Conservation (phyloP, 352 stramenopile genomes). For the Phytophthora crassamura region DNA sequence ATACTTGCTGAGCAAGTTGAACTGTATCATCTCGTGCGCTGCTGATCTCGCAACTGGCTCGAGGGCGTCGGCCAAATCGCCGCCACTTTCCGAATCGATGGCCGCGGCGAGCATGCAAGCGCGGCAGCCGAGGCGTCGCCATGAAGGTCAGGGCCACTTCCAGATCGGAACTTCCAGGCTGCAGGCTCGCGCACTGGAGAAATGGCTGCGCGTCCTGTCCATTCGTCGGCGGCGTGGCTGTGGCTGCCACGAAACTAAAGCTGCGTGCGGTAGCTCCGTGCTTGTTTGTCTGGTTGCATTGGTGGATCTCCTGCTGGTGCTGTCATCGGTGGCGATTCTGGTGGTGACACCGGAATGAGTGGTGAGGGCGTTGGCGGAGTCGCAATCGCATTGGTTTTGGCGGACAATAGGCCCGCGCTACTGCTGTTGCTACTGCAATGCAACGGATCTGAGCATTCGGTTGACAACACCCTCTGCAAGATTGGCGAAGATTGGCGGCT, state of each 20-base stretch:
- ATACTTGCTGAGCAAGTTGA: conserved; percentile 14
- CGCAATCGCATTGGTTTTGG: no score
- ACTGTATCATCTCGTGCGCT: conserved; percentile 23
- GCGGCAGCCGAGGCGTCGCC: neutral
- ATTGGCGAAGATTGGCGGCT: no score
- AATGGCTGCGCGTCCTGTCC: neutral
- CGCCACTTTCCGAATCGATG: conserved; percentile 31
- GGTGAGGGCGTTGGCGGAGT: no score
- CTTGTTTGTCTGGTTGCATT: neutral
- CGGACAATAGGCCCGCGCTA: no score
- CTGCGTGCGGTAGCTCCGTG: neutral
- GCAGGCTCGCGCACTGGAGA: conserved; percentile 3
- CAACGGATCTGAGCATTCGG: no score
- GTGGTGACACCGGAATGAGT: no score
- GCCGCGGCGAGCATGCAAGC: conserved; percentile 24
- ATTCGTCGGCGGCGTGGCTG: neutral
- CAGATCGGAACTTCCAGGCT: conserved; percentile 24
- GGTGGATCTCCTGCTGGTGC: no score
- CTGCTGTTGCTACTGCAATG: no score
- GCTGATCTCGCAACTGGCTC: conserved; percentile 30
- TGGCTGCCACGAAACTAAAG: neutral
- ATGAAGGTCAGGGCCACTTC: conserved; percentile 13
- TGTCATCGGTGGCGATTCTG: no score
- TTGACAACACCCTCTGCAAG: no score
- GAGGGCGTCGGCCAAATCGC: conserved; percentile 37